Conservation (phyloP, 306 rosid species). For the Rosa lucieae region DNA sequence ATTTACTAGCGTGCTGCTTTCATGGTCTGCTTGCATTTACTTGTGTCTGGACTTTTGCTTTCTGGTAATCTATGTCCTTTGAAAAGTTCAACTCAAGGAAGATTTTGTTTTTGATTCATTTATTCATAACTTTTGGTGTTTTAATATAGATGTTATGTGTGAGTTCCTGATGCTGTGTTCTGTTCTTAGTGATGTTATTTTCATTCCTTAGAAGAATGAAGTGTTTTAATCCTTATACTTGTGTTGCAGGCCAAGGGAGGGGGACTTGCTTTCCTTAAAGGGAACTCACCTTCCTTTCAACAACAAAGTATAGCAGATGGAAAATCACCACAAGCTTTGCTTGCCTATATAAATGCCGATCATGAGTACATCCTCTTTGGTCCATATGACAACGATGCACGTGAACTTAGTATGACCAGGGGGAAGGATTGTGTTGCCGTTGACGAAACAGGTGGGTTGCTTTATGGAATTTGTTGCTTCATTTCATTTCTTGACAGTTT, state of each 20-base stretch:
- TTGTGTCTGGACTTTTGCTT: background rate
- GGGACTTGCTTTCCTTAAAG: conserved; percentile 64
- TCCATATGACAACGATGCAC: conserved; percentile 52
- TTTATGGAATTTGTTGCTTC: background rate
- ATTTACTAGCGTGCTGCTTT: background rate
- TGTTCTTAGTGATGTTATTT: background rate
- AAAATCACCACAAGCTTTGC: conserved; percentile 37
- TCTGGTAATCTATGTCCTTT: background rate
- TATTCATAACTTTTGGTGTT: background rate
- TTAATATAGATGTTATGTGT: background rate
- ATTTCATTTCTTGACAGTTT: background rate
- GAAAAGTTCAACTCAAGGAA: background rate
- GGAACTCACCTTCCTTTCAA: conserved; percentile 33
- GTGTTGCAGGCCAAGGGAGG: conserved; percentile 79
- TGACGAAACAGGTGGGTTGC: conserved; percentile 70
- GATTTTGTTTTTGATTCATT: background rate
- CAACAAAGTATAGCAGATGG: conserved; percentile 32
- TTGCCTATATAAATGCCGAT: conserved; percentile 72
- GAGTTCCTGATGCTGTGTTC: background rate
- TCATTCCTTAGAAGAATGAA: background rate
- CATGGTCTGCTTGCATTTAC: background rate
- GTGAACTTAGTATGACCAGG: conserved; percentile 38
- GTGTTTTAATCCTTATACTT: background rate
- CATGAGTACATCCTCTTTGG: conserved; percentile 74
- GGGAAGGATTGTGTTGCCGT: conserved; percentile 30